Conservation (phyloP, 345 rosid genomes). For the Raphanus sativus region DNA sequence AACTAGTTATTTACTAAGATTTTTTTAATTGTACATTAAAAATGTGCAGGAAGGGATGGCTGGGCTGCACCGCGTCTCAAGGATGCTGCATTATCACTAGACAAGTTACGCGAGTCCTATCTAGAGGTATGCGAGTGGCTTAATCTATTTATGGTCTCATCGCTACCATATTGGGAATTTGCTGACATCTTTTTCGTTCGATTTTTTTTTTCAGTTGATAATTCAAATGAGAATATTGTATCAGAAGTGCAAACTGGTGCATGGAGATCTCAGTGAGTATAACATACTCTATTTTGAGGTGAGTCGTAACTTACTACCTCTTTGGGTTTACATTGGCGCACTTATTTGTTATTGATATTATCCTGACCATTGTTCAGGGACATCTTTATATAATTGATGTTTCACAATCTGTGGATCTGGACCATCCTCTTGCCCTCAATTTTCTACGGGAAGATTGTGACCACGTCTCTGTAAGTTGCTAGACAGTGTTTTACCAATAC, state of each 20-base stretch:
- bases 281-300: conserved; percentile 94
- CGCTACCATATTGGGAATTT: not conserved
- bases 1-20: not conserved
- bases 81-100: conserved; percentile 87
- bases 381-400: conserved; percentile 91
- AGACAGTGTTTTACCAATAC: not conserved
- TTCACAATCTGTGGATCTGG: conserved; percentile 94
- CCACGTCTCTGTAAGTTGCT: conserved; percentile 80
- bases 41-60: conserved; percentile 68
- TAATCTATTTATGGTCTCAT: not conserved
- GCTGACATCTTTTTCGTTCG: conserved; percentile 17
- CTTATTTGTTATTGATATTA: not conserved
- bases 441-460: conserved; percentile 91
- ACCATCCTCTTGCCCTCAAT: conserved; percentile 90
- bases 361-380: conserved; percentile 51
- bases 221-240: conserved; percentile 77
- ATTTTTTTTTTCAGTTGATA: conserved; percentile 54
- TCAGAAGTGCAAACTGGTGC: conserved; percentile 95
- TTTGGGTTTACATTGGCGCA: not conserved
- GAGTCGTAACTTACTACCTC: conserved; percentile 18
- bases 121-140: conserved; percentile 59
- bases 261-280: conserved; percentile 97
- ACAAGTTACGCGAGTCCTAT: conserved; percentile 86
- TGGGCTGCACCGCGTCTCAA: conserved; percentile 99
- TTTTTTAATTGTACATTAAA: not conserved